Evolutionary conservation across 805 yeast genomes (phyloP).

Genomic region (Kodamaea restingae): DNA sequence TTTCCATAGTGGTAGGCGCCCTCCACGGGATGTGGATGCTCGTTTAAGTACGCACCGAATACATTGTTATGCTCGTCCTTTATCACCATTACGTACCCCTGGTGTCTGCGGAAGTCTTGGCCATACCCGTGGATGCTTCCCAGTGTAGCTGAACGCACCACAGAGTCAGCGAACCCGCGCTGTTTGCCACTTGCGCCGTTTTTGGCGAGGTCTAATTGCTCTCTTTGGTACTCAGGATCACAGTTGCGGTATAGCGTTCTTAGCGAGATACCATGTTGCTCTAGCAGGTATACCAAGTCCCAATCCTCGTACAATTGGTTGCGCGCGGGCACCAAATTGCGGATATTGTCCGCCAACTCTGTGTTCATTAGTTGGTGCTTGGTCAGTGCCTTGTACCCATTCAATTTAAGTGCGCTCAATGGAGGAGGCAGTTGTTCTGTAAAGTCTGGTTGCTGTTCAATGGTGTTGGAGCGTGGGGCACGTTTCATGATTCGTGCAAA

Average conservation of each 20-base stretch:
- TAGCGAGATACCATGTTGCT: conserved; percentile 87
- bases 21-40: conserved; percentile 66
- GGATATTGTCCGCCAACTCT: conserved; percentile 70
- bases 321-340: conserved; percentile 71
- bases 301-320: conserved; percentile 74
- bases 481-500: background rate
- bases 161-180: conserved; percentile 34
- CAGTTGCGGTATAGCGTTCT: conserved; percentile 66
- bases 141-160: conserved; percentile 16
- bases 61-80: conserved; percentile 58
- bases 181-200: conserved; percentile 14
- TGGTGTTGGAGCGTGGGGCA: background rate
- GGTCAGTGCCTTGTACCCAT: conserved; percentile 60
- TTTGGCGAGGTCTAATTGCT: conserved; percentile 14
- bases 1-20: conserved; percentile 79
- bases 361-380: conserved; percentile 52
- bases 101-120: conserved; percentile 29
- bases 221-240: conserved; percentile 40
- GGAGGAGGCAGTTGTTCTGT: conserved; percentile 29
- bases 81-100: conserved; percentile 73
- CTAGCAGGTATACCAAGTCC: conserved; percentile 77
- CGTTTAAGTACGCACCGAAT: conserved; percentile 81
- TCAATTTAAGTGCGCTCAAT: conserved; percentile 51
- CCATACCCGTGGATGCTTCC: conserved; percentile 11
- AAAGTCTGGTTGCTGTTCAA: background rate